These are phyloP conservation scores for Apiotrichum porosum DNA, from an alignment of 1,284 basidiomycete species.

Conservation along the genomic window DNA sequence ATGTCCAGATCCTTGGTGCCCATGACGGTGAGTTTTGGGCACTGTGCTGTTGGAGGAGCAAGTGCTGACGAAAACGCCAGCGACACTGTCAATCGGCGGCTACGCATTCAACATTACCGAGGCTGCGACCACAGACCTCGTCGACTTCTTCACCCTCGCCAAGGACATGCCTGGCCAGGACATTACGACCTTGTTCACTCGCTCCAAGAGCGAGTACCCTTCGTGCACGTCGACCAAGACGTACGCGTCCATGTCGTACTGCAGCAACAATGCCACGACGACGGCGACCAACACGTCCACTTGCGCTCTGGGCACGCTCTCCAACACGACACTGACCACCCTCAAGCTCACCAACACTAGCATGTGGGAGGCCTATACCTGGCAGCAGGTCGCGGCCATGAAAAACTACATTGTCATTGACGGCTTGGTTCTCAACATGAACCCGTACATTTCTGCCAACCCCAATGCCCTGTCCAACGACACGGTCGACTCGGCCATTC, in stretches of 20 bases:
- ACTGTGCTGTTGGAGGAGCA: too few relatives aligned
- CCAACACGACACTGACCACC: slow-evolving; percentile 52
- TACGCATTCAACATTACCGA: slow-evolving; percentile 71
- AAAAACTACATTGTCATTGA: slow-evolving; percentile 80
- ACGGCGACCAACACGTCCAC: not conserved
- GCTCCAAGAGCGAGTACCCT: slow-evolving; percentile 60
- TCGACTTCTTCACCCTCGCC: slow-evolving; percentile 61
- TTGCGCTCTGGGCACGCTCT: slow-evolving; percentile 4
- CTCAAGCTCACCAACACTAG: slow-evolving; percentile 63
- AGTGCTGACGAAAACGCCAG: slow-evolving; percentile 32
- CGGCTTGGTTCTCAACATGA: slow-evolving; percentile 89
- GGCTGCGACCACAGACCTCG: slow-evolving; percentile 53
- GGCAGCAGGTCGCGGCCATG: slow-evolving; percentile 70
- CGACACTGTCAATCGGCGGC: slow-evolving; percentile 73
- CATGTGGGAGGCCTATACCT: slow-evolving; percentile 74
- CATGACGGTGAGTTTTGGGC: slow-evolving; percentile 37
- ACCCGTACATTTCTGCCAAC: slow-evolving; percentile 75
- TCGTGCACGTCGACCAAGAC: slow-evolving; percentile 57
- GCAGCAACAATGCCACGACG: slow-evolving; percentile 44
- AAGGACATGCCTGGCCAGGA: slow-evolving; percentile 68
- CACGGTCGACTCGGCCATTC: slow-evolving; percentile 75
- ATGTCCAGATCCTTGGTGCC: slow-evolving; percentile 35
- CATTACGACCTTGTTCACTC: slow-evolving; percentile 77
- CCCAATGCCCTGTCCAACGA: slow-evolving; percentile 66
- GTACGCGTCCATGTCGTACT: slow-evolving; percentile 71